phyloP scores from a whole-genome alignment of 768 basidiomycete genomes.

The Artomyces pyxidatus region DNA sequence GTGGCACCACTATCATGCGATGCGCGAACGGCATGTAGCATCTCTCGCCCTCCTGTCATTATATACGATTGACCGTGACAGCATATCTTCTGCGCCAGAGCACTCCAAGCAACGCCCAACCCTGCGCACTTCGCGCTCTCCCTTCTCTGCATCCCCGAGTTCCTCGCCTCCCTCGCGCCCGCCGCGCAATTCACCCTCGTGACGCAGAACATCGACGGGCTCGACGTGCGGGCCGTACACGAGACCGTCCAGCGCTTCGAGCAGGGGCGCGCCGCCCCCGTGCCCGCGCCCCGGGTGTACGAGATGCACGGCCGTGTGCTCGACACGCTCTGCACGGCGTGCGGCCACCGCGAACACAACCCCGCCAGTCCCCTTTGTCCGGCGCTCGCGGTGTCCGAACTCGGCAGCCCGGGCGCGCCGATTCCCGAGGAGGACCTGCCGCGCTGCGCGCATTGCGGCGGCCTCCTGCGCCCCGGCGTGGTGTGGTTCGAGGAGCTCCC shows the following conservation, averaged over 20 bases:
- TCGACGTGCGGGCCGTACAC: constrained; percentile 32
- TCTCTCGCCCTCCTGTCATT: not conserved
- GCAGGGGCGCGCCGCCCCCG: not conserved
- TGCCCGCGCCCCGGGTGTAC: constrained; percentile 4
- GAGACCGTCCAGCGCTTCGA: not conserved
- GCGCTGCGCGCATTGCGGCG: constrained; percentile 22
- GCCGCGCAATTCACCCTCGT: constrained; percentile 36
- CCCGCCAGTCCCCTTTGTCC: constrained; percentile 36
- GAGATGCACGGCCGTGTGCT: constrained; percentile 61
- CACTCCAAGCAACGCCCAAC: constrained; percentile 37
- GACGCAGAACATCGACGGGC: constrained; percentile 58
- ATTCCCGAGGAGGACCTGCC: constrained; percentile 27
- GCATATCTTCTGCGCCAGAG: not conserved
- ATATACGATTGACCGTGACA: not conserved
- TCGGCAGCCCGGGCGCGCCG: constrained; percentile 1
- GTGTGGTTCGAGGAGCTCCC: constrained; percentile 34
- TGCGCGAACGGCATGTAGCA: constrained; percentile 6
- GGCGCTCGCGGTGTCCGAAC: constrained; percentile 23
- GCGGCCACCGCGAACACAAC: constrained; percentile 34
- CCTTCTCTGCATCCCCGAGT: constrained; percentile 31
- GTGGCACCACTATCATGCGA: constrained; percentile 13
- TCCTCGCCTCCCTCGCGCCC: constrained; percentile 28
- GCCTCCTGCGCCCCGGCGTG: constrained; percentile 28
- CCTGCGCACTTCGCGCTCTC: constrained; percentile 48
- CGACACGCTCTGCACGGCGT: constrained; percentile 44